Conservation (phyloP, 208 protist species). For the Dictyostelium gargantuum region DNA sequence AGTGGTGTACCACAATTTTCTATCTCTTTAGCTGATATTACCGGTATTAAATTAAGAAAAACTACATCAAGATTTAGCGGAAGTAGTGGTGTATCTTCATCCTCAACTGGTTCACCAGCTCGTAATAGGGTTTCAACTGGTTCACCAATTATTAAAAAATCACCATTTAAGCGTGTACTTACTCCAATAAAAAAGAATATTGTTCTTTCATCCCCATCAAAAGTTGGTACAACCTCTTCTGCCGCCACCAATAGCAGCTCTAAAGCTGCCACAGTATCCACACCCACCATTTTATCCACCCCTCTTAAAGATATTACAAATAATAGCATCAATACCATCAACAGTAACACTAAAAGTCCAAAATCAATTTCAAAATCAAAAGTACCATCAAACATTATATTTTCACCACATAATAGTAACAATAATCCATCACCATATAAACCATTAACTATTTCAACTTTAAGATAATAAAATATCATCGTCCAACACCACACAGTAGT, state of each 20-base stretch:
- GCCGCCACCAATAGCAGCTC: background rate
- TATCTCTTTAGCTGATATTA: constrained; percentile 37
- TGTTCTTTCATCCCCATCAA: background rate
- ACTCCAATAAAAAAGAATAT: background rate
- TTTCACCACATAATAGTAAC: background rate
- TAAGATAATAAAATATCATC: constrained; percentile 44
- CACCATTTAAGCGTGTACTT: background rate
- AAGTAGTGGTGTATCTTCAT: background rate
- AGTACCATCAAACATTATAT: background rate
- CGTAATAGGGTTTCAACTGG: background rate
- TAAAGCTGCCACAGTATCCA: background rate
- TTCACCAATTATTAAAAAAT: background rate
- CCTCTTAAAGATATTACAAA: background rate
- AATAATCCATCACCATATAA: background rate
- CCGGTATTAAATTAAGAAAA: constrained; percentile 43
- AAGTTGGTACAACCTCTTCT: background rate
- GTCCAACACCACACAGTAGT: too few relatives aligned
- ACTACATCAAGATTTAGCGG: background rate
- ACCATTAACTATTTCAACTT: constrained; percentile 45
- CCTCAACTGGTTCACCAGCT: background rate
- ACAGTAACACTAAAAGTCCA: constrained; percentile 15
- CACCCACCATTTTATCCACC: background rate
- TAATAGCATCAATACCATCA: too few relatives aligned
- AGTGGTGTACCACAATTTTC: background rate
- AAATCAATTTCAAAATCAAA: background rate